Base-by-base conservation (phyloP, 768 basidiomycete species). In the Cyclocybe aegerita region DNA sequence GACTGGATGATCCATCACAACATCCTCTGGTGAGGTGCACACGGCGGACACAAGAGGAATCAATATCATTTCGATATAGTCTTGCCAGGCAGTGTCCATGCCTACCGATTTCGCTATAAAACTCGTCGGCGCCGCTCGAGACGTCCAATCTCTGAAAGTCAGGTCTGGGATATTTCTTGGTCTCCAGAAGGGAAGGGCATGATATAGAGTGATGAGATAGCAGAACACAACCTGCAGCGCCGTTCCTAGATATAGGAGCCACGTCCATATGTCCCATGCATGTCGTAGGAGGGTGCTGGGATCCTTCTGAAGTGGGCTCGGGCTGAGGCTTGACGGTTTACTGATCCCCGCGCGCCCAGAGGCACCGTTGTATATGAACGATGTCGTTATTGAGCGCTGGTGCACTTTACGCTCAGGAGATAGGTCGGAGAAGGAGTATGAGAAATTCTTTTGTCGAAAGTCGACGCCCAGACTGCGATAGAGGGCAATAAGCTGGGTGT, bases 31-130 rank as follows among this genome's bases (percentile, higher is more conserved):
- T 3, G 85, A 80, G 0, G 89, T 89, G 50, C 86, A 86, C 3
- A 90, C 81, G 0, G 85, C 86, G 15, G 86, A 86, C 60, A 88
- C 87, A 34, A 90, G 61, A 0, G 87, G 86, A 0, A 83, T 58
- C 39, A 90, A 61, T 0, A 89, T 70, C 15, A 72, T 71, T 4
- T 72, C 64, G 9, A 79, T 70, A 62, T 88, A 88, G 9, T 68
- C 65, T 10, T 54, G 56, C 82, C 85, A 87, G 0, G 70, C 61
- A 9, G 55, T 45, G 53, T 88, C 85, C 46, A 82, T 59, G 4
- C 79, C 78, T 3, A 71, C 58, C 56, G 65, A 68, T 47, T 67
- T 69, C 4, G 75, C 71, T 0, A 84, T 9, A 9, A 63, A 41
- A 30, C 70, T 68, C 4, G 45, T 69, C 3, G 83, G 82, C 5